Conservation (phyloP, 2,329 filamentous ascomycete species). For the Pestalotiopsis sp. region DNA sequence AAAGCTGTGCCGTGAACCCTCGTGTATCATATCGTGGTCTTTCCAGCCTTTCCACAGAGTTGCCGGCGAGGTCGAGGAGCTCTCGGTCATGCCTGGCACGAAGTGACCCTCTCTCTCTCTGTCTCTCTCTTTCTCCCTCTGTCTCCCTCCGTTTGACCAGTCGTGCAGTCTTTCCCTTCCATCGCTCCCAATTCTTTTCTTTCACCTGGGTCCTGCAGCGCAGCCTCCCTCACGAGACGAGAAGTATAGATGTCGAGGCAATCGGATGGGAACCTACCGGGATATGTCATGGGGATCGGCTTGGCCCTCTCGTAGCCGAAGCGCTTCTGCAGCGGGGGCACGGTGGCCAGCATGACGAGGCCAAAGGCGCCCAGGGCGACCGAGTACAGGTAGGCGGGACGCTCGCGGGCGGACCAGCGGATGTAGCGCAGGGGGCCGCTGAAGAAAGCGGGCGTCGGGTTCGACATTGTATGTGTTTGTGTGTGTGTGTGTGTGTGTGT, state of each 20-base stretch:
- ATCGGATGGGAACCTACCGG: constrained; percentile 63
- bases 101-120: background rate
- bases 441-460: constrained; percentile 76
- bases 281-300: constrained; percentile 86
- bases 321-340: constrained; percentile 72
- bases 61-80: too few relatives aligned
- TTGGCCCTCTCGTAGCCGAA: constrained; percentile 75
- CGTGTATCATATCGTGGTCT: background rate
- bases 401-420: constrained; percentile 84
- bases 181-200: background rate
- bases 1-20: background rate
- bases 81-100: background rate
- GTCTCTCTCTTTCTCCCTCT: background rate
- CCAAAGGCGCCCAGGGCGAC: constrained; percentile 72
- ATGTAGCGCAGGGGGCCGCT: constrained; percentile 79
- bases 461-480: constrained; percentile 53
- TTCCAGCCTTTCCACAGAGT: background rate
- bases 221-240: background rate
- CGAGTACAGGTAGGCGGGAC: constrained; percentile 90
- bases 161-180: too few relatives aligned
- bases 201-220: background rate
- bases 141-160: too few relatives aligned
- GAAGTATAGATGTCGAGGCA: background rate
- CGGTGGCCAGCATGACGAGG: constrained; percentile 68
- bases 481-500: constrained; percentile 16